These are phyloP conservation scores for Oryza meridionalis DNA, from an alignment of 176 grass and related monocot species.

Conservation along the genomic window DNA sequence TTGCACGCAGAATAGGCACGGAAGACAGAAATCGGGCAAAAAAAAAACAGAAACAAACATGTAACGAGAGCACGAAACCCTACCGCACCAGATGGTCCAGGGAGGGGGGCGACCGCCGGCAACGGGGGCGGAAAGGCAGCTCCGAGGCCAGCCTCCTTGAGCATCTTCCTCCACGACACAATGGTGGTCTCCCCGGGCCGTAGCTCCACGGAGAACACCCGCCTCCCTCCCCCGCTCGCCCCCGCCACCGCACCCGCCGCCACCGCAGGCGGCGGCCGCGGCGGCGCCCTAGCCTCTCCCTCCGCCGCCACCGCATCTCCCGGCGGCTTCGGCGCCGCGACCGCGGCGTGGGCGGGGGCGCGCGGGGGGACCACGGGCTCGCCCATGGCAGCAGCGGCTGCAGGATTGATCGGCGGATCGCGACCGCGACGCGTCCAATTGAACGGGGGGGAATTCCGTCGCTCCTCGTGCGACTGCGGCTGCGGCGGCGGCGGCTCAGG, in stretches of 20 bases:
- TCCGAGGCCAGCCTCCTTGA: slow-evolving; percentile 49
- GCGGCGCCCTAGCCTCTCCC: slow-evolving; percentile 19
- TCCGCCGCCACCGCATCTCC: not conserved
- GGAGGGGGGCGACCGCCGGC: slow-evolving; percentile 13
- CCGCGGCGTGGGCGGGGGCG: not conserved
- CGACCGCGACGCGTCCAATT: slow-evolving; percentile 31
- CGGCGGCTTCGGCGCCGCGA: not conserved
- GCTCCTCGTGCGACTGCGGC: too few relatives aligned
- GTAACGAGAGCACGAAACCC: not conserved
- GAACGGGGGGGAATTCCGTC: not conserved
- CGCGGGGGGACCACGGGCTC: slow-evolving; percentile 18
- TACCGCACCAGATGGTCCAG: slow-evolving; percentile 48
- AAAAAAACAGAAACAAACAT: not conserved
- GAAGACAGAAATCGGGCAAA: not conserved
- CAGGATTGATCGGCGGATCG: not conserved
- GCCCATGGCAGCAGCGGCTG: slow-evolving; percentile 20
- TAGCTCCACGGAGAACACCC: slow-evolving; percentile 63
- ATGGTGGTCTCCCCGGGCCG: slow-evolving; percentile 76
- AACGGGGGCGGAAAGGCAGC: not conserved
- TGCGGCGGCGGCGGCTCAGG: not conserved
- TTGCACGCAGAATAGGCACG: not conserved
- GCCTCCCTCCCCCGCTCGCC: not conserved
- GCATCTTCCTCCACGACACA: slow-evolving; percentile 77
- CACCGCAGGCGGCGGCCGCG: not conserved
- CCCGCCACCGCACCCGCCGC: not conserved